Base-by-base conservation (phyloP, 768 basidiomycete species). In the Boletus tomentosulus region DNA sequence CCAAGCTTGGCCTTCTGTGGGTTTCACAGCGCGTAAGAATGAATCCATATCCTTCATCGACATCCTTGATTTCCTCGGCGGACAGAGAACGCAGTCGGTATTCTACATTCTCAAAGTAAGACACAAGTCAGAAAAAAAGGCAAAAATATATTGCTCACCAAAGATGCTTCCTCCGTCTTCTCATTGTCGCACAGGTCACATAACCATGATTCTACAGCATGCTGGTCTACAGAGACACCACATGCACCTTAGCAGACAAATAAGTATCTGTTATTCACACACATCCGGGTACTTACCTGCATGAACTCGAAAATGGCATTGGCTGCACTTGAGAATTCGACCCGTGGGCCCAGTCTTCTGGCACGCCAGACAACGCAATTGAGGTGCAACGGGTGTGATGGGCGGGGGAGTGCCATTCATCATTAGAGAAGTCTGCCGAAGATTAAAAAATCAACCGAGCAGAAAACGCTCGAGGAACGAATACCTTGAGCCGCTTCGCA, bases 1-100 rank as follows among this genome's bases (percentile, higher is more conserved):
- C 94, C 94, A 97, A 52, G 88, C 86, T 68, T 92, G 87, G 10
- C 92, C 91, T 73, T 97, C 94, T 0, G 94, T 96, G 7, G 91
- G 91, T 65, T 95, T 96, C 65, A 83, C 84, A 39, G 84, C 83
- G 51, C 91, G 79, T 53, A 94, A 73, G 66, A 79, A 95, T 30
- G 77, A 79, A 61, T 87, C 82, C 5, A 81, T 61, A 5, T 81
- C 73, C 38, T 82, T 79, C 48, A 74, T 73, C 28, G 74, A 69
- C 6, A 69, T 65, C 64, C 54, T 62, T 7, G 56, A 62, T 47
- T 56, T 71, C 42, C 45, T 57, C 19, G 82, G 79, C 8, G 93
- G 91, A 68, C 94, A 97, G 16, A 97, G 76, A 3, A 95, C 74
- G 67, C 94, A 97, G 52, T 87, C 83, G n/a, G 84, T 75, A 60